Conservation (phyloP, 345 rosid species). For the Cardamine chenopodiifolia region DNA sequence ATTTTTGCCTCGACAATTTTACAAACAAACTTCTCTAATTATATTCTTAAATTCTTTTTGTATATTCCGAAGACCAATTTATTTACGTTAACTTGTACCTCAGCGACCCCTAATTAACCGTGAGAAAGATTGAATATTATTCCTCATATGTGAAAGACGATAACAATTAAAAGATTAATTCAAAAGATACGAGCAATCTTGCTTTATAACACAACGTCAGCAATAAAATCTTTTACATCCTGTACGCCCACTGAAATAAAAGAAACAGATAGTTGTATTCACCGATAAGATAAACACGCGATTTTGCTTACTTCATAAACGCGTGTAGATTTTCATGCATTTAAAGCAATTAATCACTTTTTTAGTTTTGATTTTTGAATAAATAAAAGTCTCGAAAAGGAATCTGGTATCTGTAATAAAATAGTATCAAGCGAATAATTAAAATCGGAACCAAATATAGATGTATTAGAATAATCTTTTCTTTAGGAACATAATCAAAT, state of each 20-base stretch:
- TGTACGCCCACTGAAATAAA: not conserved
- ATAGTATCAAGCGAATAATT: not conserved
- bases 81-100: too few relatives aligned
- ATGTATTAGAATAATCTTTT: not conserved
- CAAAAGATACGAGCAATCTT: not conserved
- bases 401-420: conserved; percentile 15
- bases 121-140: too few relatives aligned
- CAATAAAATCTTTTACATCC: not conserved
- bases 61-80: too few relatives aligned
- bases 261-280: not conserved
- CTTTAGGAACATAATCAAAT: not conserved
- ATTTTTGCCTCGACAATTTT: too few relatives aligned
- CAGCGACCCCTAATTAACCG: too few relatives aligned
- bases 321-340: conserved; percentile 30
- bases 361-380: not conserved
- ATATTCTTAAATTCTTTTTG: too few relatives aligned
- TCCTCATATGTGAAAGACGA: too few relatives aligned
- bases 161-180: not conserved
- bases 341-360: not conserved
- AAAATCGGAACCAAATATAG: not conserved
- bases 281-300: not conserved
- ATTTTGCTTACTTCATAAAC: conserved; percentile 24
- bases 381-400: conserved; percentile 12
- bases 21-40: too few relatives aligned
- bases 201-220: not conserved